These are phyloP conservation scores for Microcyclospora pomicola DNA, from an alignment of 2,329 filamentous ascomycete genomes.

Conservation along the genomic window DNA sequence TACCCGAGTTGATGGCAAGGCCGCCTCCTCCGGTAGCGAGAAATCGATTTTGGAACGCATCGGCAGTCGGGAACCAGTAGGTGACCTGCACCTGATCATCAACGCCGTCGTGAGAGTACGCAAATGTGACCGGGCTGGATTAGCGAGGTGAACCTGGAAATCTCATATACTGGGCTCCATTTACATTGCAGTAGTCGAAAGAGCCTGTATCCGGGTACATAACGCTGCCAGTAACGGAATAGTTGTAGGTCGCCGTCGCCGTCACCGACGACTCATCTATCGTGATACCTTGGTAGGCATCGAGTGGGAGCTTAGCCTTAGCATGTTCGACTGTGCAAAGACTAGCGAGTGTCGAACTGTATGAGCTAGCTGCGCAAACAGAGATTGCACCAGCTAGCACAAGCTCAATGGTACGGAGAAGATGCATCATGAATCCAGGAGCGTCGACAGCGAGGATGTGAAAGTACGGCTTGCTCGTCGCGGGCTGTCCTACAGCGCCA, in stretches of 20 bases:
- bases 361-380: no score
- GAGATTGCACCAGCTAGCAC: no score
- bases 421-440: no score
- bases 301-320: not conserved
- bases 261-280: conserved; percentile 28
- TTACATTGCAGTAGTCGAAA: conserved; percentile 32
- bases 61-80: conserved; percentile 31
- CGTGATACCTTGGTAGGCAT: conserved; percentile 18
- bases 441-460: no score
- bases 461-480: no score
- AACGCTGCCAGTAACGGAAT: conserved; percentile 15
- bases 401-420: no score
- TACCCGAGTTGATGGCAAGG: conserved; percentile 29
- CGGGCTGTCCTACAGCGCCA: no score
- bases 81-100: conserved; percentile 22
- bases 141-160: no score
- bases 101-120: conserved; percentile 32
- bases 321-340: no score
- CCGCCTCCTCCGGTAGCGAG: conserved; percentile 35
- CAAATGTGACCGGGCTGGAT: conserved; percentile 14
- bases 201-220: conserved; percentile 18
- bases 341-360: no score
- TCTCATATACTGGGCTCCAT: no score
- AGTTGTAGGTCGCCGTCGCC: conserved; percentile 23
- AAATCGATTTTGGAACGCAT: conserved; percentile 33